Evolutionary conservation across 495 filamentous ascomycete genomes (phyloP).

Genomic region (Delitschia confertaspora): DNA sequence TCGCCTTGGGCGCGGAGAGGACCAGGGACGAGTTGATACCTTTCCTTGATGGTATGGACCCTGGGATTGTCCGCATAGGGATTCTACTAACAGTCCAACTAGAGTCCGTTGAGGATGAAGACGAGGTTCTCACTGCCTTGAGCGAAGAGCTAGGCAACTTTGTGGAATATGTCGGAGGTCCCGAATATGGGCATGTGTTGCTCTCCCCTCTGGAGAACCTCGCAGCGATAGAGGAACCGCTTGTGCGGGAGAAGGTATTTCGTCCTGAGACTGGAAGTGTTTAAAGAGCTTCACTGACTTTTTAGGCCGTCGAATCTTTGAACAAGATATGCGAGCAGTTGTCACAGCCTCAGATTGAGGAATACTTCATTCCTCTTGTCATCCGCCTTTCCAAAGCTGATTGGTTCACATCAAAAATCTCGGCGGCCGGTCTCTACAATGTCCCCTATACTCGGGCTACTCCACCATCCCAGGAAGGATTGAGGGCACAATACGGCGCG

Average conservation of each 20-base stretch:
- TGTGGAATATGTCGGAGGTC: conserved; percentile 94
- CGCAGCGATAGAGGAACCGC: conserved; percentile 93
- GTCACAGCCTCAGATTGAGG: conserved; percentile 84
- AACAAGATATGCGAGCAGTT: conserved; percentile 97
- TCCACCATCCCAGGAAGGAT: conserved; percentile 70
- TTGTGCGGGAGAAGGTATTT: conserved; percentile 89
- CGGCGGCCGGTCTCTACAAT: conserved; percentile 88
- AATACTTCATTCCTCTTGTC: conserved; percentile 89
- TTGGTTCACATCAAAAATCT: conserved; percentile 99
- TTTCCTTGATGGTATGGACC: conserved; percentile 80
- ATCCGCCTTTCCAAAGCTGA: conserved; percentile 96
- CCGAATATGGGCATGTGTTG: conserved; percentile 87
- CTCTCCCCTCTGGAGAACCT: conserved; percentile 95
- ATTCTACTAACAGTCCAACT: conserved; percentile 4
- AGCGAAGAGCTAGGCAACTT: conserved; percentile 94
- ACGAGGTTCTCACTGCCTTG: conserved; percentile 92
- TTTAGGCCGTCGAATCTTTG: conserved; percentile 89
- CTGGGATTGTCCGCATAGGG: conserved; percentile 4
- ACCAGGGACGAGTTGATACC: conserved; percentile 97
- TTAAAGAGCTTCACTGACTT: neutral
- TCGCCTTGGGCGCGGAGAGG: conserved; percentile 87
- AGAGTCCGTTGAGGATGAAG: conserved; percentile 99
- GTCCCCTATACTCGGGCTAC: conserved; percentile 84
- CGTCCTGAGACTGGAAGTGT: neutral
- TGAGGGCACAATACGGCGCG: conserved; percentile 81